These are phyloP conservation scores for Tetrapyrgos nigripes DNA, from an alignment of 1,284 basidiomycete genomes.

Conservation along the genomic window DNA sequence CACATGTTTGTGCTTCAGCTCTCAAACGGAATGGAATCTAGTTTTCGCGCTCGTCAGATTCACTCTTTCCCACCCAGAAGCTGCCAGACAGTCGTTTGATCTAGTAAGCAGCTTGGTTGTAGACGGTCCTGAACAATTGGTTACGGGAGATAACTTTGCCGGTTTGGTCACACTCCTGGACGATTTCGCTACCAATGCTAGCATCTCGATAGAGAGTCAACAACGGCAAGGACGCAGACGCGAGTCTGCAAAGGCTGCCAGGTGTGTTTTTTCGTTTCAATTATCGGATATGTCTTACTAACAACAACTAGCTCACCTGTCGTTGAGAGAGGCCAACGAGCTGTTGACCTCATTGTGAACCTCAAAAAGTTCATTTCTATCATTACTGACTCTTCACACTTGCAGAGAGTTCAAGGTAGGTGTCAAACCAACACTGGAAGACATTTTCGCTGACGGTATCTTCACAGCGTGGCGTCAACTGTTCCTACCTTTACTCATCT, in stretches of 20 bases:
- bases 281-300: constrained; percentile 2
- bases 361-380: constrained; percentile 69
- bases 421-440: not conserved
- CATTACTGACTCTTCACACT: constrained; percentile 55
- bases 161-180: constrained; percentile 86
- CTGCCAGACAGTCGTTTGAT: constrained; percentile 84
- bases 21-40: constrained; percentile 96
- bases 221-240: constrained; percentile 58
- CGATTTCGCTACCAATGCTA: constrained; percentile 84
- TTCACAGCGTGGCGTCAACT: constrained; percentile 80
- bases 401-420: constrained; percentile 58
- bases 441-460: not conserved
- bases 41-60: constrained; percentile 90
- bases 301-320: constrained; percentile 65
- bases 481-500: constrained; percentile 81
- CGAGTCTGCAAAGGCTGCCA: constrained; percentile 57
- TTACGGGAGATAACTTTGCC: constrained; percentile 82
- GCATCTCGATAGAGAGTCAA: constrained; percentile 63
- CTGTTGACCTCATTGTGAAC: constrained; percentile 82
- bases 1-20: constrained; percentile 46
- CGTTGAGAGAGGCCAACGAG: constrained; percentile 81
- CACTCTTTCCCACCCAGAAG: constrained; percentile 88
- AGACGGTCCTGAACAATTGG: constrained; percentile 61
- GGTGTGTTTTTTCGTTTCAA: constrained; percentile 51
- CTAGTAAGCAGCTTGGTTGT: constrained; percentile 70